Evolutionary conservation across 495 filamentous ascomycete genomes (phyloP).

Genomic region (Cudoniella acicularis): DNA sequence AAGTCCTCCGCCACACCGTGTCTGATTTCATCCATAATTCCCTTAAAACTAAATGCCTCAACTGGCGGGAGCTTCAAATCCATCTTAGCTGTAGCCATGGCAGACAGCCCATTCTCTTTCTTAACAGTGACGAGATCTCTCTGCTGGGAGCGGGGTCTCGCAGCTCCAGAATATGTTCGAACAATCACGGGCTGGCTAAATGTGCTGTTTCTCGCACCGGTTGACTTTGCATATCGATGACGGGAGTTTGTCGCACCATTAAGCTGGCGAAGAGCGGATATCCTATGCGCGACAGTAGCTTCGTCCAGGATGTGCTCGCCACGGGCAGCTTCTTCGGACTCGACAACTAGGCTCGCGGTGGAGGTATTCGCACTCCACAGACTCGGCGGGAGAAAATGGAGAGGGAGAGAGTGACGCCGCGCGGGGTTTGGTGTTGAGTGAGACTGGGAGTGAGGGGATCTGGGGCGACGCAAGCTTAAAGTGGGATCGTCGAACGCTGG

Average conservation of each 20-base stretch:
- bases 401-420: constrained; percentile 24
- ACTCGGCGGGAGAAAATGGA: constrained; percentile 25
- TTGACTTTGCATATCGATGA: constrained; percentile 40
- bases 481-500: constrained; percentile 19
- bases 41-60: constrained; percentile 57
- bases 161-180: constrained; percentile 45
- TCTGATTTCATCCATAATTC: constrained; percentile 48
- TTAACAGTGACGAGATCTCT: constrained; percentile 23
- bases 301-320: constrained; percentile 29
- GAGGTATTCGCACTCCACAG: constrained; percentile 27
- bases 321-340: constrained; percentile 26
- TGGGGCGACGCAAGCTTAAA: background rate
- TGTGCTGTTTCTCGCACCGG: constrained; percentile 45
- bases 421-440: constrained; percentile 14
- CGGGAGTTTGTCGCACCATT: constrained; percentile 26
- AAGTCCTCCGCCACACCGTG: constrained; percentile 37
- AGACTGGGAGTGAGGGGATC: constrained; percentile 12
- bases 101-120: constrained; percentile 22
- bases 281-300: constrained; percentile 25
- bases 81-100: constrained; percentile 17
- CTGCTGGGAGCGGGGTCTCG: constrained; percentile 23
- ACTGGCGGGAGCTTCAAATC: constrained; percentile 42
- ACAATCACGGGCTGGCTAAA: constrained; percentile 56
- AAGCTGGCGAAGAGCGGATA: constrained; percentile 29
- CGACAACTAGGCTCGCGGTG: constrained; percentile 21